A percentile compares a stretch with the other conserved stretches of the same genome.
phyloP scores from a whole-genome alignment of 257 asterid species.

The Euphrasia confusa region DNA sequence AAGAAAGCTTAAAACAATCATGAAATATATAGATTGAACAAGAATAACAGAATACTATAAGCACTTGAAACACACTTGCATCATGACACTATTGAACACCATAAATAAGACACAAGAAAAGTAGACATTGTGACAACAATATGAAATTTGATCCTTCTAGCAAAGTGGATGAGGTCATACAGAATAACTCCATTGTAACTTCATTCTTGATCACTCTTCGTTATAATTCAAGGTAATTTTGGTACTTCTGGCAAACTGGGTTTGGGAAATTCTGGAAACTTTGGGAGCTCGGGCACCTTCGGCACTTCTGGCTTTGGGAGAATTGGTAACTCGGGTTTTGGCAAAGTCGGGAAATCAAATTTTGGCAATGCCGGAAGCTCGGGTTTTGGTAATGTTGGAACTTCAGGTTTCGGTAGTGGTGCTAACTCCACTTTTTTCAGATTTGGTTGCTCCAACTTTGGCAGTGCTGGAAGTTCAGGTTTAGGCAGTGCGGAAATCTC shows the following conservation, averaged over 20 bases:
- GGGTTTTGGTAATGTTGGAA: conserved; percentile 1
- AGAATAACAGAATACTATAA: background rate
- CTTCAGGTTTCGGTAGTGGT: conserved; percentile 21
- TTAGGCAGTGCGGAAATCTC: conserved; percentile 11
- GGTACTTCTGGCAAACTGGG: conserved; percentile 21
- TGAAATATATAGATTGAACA: conserved; percentile 4
- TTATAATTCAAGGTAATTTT: conserved; percentile 22
- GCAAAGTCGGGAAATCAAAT: conserved; percentile 11
- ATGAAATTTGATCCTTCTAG: conserved; percentile 15
- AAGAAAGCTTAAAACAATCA: conserved; percentile 16
- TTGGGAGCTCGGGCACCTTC: conserved; percentile 16
- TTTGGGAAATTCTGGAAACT: conserved; percentile 10
- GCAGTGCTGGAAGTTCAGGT: conserved; percentile 7
- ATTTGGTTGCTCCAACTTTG: conserved; percentile 23
- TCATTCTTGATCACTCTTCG: background rate
- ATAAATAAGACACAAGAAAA: conserved; percentile 20
- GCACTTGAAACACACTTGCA: conserved; percentile 11
- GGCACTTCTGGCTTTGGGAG: conserved; percentile 24
- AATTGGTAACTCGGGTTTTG: conserved; percentile 22
- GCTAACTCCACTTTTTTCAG: conserved; percentile 9
- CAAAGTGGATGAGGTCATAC: conserved; percentile 2
- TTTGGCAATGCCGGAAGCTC: conserved; percentile 21
- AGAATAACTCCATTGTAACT: background rate
- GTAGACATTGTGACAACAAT: conserved; percentile 1
- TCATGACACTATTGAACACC: conserved; percentile 2